Conservation (phyloP, 2,329 filamentous ascomycete genomes). For the Talaromyces sp. region DNA sequence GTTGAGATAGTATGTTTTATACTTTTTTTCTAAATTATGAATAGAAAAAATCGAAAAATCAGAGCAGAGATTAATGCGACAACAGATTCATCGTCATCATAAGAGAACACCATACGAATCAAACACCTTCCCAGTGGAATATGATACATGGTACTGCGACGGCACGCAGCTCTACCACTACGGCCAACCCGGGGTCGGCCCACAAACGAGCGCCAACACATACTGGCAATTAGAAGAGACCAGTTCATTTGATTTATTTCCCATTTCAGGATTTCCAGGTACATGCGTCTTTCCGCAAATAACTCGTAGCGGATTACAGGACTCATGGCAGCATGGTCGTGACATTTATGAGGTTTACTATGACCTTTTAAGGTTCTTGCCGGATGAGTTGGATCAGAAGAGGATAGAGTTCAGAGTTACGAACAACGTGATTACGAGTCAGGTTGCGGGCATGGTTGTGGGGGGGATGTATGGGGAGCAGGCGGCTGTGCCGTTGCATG, state of each 20-base stretch:
- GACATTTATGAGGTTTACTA: constrained; percentile 76
- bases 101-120: constrained; percentile 77
- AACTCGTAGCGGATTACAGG: constrained; percentile 65
- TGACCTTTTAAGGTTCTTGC: constrained; percentile 65
- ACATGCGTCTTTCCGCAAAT: constrained; percentile 81
- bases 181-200: constrained; percentile 50
- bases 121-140: constrained; percentile 72
- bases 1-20: constrained; percentile 59
- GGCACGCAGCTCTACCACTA: constrained; percentile 69
- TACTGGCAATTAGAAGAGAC: constrained; percentile 63
- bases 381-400: constrained; percentile 44
- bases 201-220: constrained; percentile 48
- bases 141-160: constrained; percentile 69
- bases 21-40: too few species aligned
- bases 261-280: constrained; percentile 64
- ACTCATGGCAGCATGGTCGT: constrained; percentile 71
- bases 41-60: too few species aligned
- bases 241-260: constrained; percentile 56
- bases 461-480: constrained; percentile 60
- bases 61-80: neutral
- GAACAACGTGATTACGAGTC: constrained; percentile 76
- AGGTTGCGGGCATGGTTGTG: constrained; percentile 73
- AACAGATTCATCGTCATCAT: constrained; percentile 73
- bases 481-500: constrained; percentile 45
- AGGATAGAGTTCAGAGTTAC: constrained; percentile 68